These are phyloP conservation scores for Bryum argenteum DNA, from an alignment of 225 moss, liverwort and hornwort genomes.

Conservation along the genomic window DNA sequence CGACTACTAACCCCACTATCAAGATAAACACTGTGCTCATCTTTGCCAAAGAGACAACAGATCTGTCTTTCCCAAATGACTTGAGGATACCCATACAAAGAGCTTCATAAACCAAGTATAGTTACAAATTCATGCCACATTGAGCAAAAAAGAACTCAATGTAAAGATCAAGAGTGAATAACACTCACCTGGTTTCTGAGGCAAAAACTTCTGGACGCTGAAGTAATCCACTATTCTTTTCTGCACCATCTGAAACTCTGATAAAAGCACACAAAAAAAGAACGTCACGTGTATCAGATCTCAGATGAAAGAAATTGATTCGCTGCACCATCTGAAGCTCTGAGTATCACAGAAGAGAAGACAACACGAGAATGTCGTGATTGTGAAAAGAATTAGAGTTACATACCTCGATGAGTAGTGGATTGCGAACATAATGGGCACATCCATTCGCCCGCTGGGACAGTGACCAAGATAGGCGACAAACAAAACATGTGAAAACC, in stretches of 20 bases:
- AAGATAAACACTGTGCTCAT: no score
- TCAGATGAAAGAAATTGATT: no score
- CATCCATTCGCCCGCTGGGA: slow-evolving; percentile 81
- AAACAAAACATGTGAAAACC: slow-evolving; percentile 89
- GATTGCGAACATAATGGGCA: slow-evolving; percentile 68
- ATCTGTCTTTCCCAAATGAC: no score
- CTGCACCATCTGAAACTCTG: slow-evolving; percentile 80
- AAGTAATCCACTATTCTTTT: slow-evolving; percentile 83
- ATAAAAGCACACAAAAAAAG: slow-evolving; percentile 14
- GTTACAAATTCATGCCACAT: no score
- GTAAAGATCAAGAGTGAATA: not conserved
- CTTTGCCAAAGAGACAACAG: no score
- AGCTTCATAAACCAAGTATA: no score
- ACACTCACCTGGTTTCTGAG: slow-evolving; percentile 35
- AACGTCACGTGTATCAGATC: slow-evolving; percentile 1
- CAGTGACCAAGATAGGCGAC: slow-evolving; percentile 62
- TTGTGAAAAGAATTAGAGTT: not conserved
- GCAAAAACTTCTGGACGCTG: slow-evolving; percentile 50
- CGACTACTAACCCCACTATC: no score
- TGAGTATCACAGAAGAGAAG: slow-evolving; percentile 34
- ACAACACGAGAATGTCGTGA: not conserved
- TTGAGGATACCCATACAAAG: no score
- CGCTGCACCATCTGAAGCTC: slow-evolving; percentile 36
- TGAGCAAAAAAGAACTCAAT: no score
- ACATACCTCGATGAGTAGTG: slow-evolving; percentile 50